Evolutionary conservation across 139 green algal genomes (phyloP).

Genomic region (Eudorina sp.): DNA sequence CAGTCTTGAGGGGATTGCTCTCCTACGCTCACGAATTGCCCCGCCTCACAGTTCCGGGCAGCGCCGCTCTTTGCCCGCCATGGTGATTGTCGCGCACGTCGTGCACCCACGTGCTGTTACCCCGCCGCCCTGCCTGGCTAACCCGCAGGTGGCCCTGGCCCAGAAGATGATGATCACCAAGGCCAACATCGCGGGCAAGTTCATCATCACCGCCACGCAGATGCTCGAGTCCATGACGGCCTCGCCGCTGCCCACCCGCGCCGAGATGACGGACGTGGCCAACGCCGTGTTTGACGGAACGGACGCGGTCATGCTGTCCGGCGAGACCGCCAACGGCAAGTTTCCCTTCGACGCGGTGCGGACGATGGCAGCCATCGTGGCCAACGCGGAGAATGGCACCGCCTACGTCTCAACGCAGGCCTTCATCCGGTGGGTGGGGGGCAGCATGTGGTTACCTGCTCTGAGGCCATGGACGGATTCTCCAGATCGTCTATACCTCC

Average conservation of each 20-base stretch:
- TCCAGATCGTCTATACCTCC: no score
- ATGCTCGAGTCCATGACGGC: slow-evolving; percentile 73
- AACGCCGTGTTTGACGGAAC: slow-evolving; percentile 77
- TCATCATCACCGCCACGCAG: slow-evolving; percentile 60
- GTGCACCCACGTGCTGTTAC: no score
- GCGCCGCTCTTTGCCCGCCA: no score
- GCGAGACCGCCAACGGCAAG: slow-evolving; percentile 81
- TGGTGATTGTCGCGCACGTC: no score
- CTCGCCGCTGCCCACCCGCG: slow-evolving; percentile 71
- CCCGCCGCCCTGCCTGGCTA: neutral
- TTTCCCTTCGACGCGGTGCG: slow-evolving; percentile 74
- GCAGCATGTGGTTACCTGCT: no score
- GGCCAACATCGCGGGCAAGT: slow-evolving; percentile 70
- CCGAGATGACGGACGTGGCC: slow-evolving; percentile 80
- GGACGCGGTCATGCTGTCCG: slow-evolving; percentile 74
- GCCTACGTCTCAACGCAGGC: slow-evolving; percentile 44
- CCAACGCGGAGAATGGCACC: slow-evolving; percentile 72
- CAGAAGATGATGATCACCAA: slow-evolving; percentile 79
- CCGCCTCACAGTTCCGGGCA: no score
- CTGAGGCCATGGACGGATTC: no score
- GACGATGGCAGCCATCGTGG: slow-evolving; percentile 75
- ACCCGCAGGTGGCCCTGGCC: slow-evolving; percentile 58
- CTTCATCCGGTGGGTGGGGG: slow-evolving; percentile 45
- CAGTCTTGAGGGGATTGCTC: no score
- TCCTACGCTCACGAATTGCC: no score